Base-by-base conservation (phyloP, 1,284 basidiomycete genomes). In the Rhodotorula sp. region DNA sequence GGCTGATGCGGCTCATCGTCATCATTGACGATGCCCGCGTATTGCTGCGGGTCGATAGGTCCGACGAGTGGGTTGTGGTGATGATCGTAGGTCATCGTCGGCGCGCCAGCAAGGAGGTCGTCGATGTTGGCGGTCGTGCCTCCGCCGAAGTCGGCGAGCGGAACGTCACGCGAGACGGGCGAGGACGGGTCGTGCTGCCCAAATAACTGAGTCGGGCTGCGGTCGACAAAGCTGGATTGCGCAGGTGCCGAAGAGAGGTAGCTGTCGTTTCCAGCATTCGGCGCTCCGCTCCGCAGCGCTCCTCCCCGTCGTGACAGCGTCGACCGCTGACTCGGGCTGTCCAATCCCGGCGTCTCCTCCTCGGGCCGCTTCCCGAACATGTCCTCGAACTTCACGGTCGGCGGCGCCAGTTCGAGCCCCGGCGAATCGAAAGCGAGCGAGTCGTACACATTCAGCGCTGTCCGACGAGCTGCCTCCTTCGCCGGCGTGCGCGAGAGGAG, bases 71-170 rank as follows among this genome's bases (percentile, higher is more conserved):
- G 13, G 44, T 26, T 50, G 30, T 10, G 20, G 10, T 2, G 54
- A 9, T 26, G 46, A 4, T 55, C 37, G 52, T 55, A 64, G 26
- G 52, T 64, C 61, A 53, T 61, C 46, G 62, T 64, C 6, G 63
- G 59, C 5, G 47, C 55, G 1, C 65, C 60, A 1, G 40, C 62
- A 22, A 74, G 64, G 20, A 74, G 40, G 10, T 70, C 73, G 28
- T 74, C 73, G 65, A 75, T 78, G 72, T 79, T 80, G 44, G 70
- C 74, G 57, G 81, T 82, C 52, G 68, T 69, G 8, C 77, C 76
- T 0, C 80, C 81, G 5, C 80, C 80, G 78, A 81, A 81, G 67
- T 82, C 80, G 44, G 64, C 69, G 34, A 72, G 60, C 15, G 48
- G 51, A 2, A 30, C 40, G 20, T 44, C 31, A 28, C 6, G 34